Conservation (phyloP, 768 basidiomycete species). For the Polyporus arcularius region DNA sequence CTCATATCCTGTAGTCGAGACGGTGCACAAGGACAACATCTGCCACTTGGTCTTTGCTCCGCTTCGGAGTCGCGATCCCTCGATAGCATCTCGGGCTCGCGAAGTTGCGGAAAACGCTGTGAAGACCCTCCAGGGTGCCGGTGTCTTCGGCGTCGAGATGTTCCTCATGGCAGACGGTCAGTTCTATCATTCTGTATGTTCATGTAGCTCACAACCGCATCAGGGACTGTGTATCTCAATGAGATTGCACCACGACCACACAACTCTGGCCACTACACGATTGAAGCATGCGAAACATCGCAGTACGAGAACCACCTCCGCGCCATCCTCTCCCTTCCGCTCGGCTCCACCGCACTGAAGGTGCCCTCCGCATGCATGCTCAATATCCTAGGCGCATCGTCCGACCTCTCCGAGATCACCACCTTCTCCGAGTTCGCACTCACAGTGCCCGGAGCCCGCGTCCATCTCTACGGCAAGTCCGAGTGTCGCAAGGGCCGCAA, state of each 20-base stretch:
- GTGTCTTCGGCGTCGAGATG: slow-evolving; percentile 98
- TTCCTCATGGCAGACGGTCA: slow-evolving; percentile 87
- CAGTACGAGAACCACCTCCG: slow-evolving; percentile 98
- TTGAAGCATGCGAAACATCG: slow-evolving; percentile 95
- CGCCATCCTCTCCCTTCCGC: slow-evolving; percentile 85
- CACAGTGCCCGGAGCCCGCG: slow-evolving; percentile 67
- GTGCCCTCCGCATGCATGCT: slow-evolving; percentile 91
- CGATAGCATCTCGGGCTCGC: slow-evolving; percentile 61
- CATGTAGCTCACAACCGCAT: slow-evolving; percentile 43
- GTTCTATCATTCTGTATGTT: slow-evolving; percentile 19
- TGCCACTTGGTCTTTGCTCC: slow-evolving; percentile 94
- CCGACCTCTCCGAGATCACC: slow-evolving; percentile 60
- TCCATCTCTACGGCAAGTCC: slow-evolving; percentile 95
- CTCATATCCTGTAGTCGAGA: slow-evolving; percentile 93
- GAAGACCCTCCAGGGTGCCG: slow-evolving; percentile 79
- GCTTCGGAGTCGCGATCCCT: slow-evolving; percentile 59
- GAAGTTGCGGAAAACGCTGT: slow-evolving; percentile 80
- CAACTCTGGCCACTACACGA: slow-evolving; percentile 98
- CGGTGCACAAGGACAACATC: slow-evolving; percentile 90
- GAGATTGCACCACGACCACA: slow-evolving; percentile 98
- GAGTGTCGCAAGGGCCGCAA: slow-evolving; percentile 90
- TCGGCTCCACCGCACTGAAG: slow-evolving; percentile 86
- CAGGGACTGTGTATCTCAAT: slow-evolving; percentile 69
- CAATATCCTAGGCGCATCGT: slow-evolving; percentile 88
- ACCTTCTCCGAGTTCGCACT: slow-evolving; percentile 61